These are phyloP conservation scores for Sophora flavescens DNA, from an alignment of 306 rosid species.

Conservation along the genomic window DNA sequence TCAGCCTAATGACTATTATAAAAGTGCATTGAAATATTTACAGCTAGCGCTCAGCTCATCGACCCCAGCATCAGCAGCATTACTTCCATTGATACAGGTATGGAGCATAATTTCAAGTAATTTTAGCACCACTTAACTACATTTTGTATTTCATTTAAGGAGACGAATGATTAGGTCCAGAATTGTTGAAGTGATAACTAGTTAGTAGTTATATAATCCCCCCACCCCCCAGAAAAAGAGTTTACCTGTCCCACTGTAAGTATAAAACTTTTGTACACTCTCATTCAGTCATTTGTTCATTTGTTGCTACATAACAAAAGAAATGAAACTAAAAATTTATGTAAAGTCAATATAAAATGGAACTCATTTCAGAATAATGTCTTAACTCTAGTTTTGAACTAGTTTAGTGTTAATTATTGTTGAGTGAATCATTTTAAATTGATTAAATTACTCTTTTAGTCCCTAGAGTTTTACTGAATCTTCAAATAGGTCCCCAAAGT, in stretches of 20 bases:
- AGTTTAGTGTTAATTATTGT: neutral
- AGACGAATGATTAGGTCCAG: slow-evolving; percentile 5
- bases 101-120: slow-evolving; percentile 33
- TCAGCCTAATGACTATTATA: slow-evolving; percentile 59
- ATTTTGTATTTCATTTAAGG: slow-evolving; percentile 23
- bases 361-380: neutral
- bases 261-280: slow-evolving; percentile 5
- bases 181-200: neutral
- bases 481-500: too few relatives aligned
- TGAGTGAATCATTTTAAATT: neutral
- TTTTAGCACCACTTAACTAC: slow-evolving; percentile 1
- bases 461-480: too few relatives aligned
- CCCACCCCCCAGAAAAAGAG: neutral
- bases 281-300: neutral
- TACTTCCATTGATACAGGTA: slow-evolving; percentile 88
- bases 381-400: slow-evolving; percentile 1
- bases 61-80: slow-evolving; percentile 60
- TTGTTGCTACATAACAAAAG: neutral
- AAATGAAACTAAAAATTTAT: neutral
- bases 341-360: neutral
- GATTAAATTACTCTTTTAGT: too few relatives aligned
- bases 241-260: neutral
- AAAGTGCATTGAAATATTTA: slow-evolving; percentile 67
- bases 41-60: slow-evolving; percentile 62
- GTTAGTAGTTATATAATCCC: slow-evolving; percentile 6